phyloP scores from a whole-genome alignment of 495 filamentous ascomycete genomes.

The Aspergillus hancockii region DNA sequence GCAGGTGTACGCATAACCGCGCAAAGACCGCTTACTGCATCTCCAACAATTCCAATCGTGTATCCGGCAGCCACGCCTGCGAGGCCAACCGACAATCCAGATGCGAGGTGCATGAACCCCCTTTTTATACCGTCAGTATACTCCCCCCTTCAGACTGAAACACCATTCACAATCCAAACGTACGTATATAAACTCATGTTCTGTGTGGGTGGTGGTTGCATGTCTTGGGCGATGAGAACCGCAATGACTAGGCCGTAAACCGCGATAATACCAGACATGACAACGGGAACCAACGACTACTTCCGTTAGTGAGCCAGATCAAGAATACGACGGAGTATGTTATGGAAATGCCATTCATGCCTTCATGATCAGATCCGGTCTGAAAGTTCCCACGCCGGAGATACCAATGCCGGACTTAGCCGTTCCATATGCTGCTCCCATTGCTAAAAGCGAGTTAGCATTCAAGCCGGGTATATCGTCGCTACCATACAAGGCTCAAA shows the following conservation, averaged over 20 bases:
- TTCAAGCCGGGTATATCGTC: conserved; percentile 20
- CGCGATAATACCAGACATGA: conserved; percentile 99
- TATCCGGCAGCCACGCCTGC: conserved; percentile 96
- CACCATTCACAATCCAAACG: conserved; percentile 21
- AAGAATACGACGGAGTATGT: not conserved
- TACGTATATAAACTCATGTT: conserved; percentile 83
- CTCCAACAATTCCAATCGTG: conserved; percentile 92
- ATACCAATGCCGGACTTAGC: conserved; percentile 98
- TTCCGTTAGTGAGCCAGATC: conserved; percentile 23
- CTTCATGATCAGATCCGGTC: conserved; percentile 98
- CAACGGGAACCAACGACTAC: conserved; percentile 89
- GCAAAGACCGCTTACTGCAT: conserved; percentile 57
- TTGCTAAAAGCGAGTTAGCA: conserved; percentile 52
- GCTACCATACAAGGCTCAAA: conserved; percentile 19
- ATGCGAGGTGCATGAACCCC: conserved; percentile 90
- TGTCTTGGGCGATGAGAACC: conserved; percentile 86
- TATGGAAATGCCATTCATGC: conserved; percentile 43
- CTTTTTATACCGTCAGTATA: conserved; percentile 40
- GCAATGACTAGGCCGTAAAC: conserved; percentile 97
- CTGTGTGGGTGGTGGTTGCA: conserved; percentile 62
- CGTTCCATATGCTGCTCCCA: conserved; percentile 95
- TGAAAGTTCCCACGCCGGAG: conserved; percentile 86
- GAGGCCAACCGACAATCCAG: conserved; percentile 88
- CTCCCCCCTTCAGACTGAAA: not conserved
- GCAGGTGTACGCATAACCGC: not conserved